These are phyloP conservation scores for Cutaneotrichosporon daszewskae DNA, from an alignment of 1,284 basidiomycete species.

Conservation along the genomic window DNA sequence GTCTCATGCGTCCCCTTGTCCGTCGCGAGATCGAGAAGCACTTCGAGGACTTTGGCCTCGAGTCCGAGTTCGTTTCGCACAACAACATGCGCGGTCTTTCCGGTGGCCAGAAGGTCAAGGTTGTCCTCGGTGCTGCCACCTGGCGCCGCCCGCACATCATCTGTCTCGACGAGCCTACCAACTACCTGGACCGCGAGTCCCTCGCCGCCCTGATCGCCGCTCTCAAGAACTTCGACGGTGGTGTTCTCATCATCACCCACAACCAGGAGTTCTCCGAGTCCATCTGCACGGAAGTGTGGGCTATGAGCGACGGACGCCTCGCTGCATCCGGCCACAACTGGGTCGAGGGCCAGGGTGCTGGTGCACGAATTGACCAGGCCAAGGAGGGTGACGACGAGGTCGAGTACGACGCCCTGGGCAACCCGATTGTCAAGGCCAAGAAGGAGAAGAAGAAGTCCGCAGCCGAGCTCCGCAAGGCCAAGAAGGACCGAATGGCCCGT, in stretches of 20 bases:
- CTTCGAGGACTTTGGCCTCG: slow-evolving; percentile 84
- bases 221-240: slow-evolving; percentile 92
- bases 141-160: slow-evolving; percentile 98
- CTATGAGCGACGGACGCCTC: slow-evolving; percentile 85
- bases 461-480: slow-evolving; percentile 73
- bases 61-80: slow-evolving; percentile 83
- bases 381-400: slow-evolving; percentile 83
- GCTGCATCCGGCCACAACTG: slow-evolving; percentile 96
- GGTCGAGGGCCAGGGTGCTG: slow-evolving; percentile 94
- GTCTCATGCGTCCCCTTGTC: slow-evolving; percentile 91
- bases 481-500: slow-evolving; percentile 92
- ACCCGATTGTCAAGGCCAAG: slow-evolving; percentile 55
- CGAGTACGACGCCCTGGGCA: slow-evolving; percentile 84
- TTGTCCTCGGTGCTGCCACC: slow-evolving; percentile 95
- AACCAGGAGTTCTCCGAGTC: slow-evolving; percentile 98
- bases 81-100: slow-evolving; percentile 96
- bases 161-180: slow-evolving; percentile 90
- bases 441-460: slow-evolving; percentile 72
- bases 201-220: slow-evolving; percentile 93
- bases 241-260: slow-evolving; percentile 94
- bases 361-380: slow-evolving; percentile 80
- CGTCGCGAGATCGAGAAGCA: slow-evolving; percentile 97
- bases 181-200: slow-evolving; percentile 97
- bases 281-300: slow-evolving; percentile 60
- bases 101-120: slow-evolving; percentile 99